phyloP scores from a whole-genome alignment of 352 stramenopile genomes.

The Elongisporangium undulatum region DNA sequence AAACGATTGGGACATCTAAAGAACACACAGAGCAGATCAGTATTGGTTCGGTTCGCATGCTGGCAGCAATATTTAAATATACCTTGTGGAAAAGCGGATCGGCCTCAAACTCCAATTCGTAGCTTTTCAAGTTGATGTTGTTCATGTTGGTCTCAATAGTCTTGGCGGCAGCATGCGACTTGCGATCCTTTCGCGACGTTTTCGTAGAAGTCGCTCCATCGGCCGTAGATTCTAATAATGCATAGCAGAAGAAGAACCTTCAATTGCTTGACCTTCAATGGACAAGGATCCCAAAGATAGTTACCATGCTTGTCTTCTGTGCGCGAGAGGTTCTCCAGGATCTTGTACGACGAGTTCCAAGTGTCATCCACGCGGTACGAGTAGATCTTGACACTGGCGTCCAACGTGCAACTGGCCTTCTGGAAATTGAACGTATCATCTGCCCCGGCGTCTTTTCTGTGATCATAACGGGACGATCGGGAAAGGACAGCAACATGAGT shows the following conservation, averaged over 20 bases:
- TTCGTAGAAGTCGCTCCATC: neutral
- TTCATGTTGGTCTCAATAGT: slow-evolving; percentile 88
- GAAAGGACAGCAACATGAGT: neutral
- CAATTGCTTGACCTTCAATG: neutral
- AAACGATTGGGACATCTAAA: slow-evolving; percentile 86
- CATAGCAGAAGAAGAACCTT: neutral
- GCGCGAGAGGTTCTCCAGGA: slow-evolving; percentile 96
- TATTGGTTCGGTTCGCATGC: slow-evolving; percentile 1
- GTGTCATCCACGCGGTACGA: slow-evolving; percentile 98
- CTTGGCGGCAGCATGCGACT: slow-evolving; percentile 34
- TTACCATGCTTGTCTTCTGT: slow-evolving; percentile 53
- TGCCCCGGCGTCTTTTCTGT: slow-evolving; percentile 17
- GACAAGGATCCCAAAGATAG: neutral
- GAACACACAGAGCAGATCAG: neutral
- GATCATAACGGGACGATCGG: neutral
- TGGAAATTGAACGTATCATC: slow-evolving; percentile 94
- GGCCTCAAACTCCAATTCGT: slow-evolving; percentile 85
- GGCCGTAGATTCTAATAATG: neutral
- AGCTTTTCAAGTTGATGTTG: slow-evolving; percentile 84
- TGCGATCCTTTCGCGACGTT: slow-evolving; percentile 34
- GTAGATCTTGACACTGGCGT: slow-evolving; percentile 99
- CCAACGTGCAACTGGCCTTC: slow-evolving; percentile 96
- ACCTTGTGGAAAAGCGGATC: slow-evolving; percentile 91
- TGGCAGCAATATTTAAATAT: slow-evolving; percentile 1
- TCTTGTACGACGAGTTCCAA: slow-evolving; percentile 95